Base-by-base conservation (phyloP, 2,329 filamentous ascomycete genomes). In the Diaporthe amygdali region DNA sequence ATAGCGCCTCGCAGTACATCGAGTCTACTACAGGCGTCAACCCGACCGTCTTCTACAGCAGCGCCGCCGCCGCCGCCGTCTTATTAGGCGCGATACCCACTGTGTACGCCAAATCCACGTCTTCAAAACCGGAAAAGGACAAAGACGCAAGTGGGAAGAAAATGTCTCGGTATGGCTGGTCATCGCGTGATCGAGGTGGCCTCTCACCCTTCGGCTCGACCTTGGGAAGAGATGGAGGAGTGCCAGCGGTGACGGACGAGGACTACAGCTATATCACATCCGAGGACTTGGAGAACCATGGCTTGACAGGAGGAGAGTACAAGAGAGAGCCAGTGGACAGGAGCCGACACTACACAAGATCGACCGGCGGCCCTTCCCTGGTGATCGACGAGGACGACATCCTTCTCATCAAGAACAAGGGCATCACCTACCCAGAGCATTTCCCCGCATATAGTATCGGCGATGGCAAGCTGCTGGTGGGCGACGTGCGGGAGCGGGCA, bases 231-330 rank as follows among this genome's bases (percentile, higher is more conserved):
- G 72, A 71, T 47, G 84, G 85, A 51, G 84, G 85, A 51, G 81
- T 86, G 12, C 88, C 90, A 39, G 87, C 90, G 74, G 91, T 95
- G 72, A 93, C 90, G 76, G 92, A 94, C 75, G 89, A 92, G 41
- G 93, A 95, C 82, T 96, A 91, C 80, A 92, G 90, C 79, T 95
- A 96, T 84, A 95, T 95, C 78, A 94, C 93, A n/a, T 91, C 91
- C 34, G 90, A 93, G 76, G 93, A 95, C 77, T 81, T 95, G 47
- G 86, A 89, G 72, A 81, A 84, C 44, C 80, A 80, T 32, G 81
- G 78, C 72, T 75, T 79, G 74, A 80, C 80, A 77, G 77, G 79
- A 51, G n/a, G 56, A 39, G 55, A 69, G 7, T 63, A 72, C 52
- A 79, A 77, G 61, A 79, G 82, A 34, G 76, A 74, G 12, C 72